Evolutionary conservation across 2,329 filamentous ascomycete genomes (phyloP), one percentile per base, ranked within the genome.

Genomic region (Ceratocystis destructans): DNA sequence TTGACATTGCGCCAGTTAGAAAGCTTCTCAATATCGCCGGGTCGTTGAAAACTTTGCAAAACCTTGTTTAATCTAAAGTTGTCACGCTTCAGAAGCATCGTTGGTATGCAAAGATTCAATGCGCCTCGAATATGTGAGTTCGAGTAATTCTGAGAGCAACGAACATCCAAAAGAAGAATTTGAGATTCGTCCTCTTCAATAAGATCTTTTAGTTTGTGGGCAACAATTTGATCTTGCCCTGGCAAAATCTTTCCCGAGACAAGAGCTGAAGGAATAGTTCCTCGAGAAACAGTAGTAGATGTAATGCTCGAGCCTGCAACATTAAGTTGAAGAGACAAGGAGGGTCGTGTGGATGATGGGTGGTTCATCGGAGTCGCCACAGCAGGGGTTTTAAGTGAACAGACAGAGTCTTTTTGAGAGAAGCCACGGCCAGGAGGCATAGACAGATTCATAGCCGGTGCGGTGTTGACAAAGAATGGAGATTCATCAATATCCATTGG

Each of bases 71-170:
- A 83, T 71, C 93, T 93, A 75, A 95, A 97, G 0, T 91, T 95
- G 0, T 90, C 87, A 62, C 94, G 82, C 75, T 97, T 97, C 20
- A 99, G 77, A 15, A 99, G 78, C 0, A 93, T 97, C 0, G 94
- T 97, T 0, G 94, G 94, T 68, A 97, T 96, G 73, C 94, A 97
- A 4, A 99, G 79, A 73, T 95, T 97, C 41, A 99, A 77, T 0
- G 93, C 90, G n/a, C 87, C 87, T 62, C 80, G 78, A 65, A 97
- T 88, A 37, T 89, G 85, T 25, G 88, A 86, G 59, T 83, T 80
- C 0, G 86, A 82, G 72, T 88, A 96, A 70, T 93, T 90, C 22
- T 91, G 90, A 33, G 87, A 89, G 0, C 95, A 91, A 48, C 94
- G 85, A 25, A 97, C 82, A 73, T 99, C 94, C 41, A 99, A 77